Conservation (phyloP, 495 filamentous ascomycete species). For the Podospora pseudocomata region DNA sequence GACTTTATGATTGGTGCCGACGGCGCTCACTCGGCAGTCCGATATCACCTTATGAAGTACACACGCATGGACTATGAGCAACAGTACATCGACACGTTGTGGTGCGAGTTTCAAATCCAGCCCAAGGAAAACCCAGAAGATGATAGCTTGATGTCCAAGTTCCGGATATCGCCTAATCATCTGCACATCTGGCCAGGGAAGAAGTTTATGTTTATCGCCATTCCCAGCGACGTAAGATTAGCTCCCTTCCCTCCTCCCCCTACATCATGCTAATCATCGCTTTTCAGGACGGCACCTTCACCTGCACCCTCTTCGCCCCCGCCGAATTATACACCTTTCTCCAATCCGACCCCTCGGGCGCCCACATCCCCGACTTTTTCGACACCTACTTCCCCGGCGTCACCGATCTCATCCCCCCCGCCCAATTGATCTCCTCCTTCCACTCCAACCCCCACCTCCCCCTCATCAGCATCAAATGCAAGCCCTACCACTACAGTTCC, state of each 20-base stretch:
- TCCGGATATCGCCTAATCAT: constrained; percentile 80
- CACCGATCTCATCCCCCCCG: constrained; percentile 68
- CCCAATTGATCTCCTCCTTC: constrained; percentile 69
- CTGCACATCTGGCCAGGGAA: constrained; percentile 96
- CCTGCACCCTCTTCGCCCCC: constrained; percentile 88
- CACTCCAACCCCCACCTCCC: constrained; percentile 79
- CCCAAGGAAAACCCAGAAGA: constrained; percentile 25
- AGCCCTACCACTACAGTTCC: constrained; percentile 73
- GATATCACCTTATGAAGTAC: constrained; percentile 94
- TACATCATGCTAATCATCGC: neutral
- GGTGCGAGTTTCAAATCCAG: constrained; percentile 91
- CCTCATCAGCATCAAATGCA: constrained; percentile 87
- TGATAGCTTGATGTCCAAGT: constrained; percentile 52
- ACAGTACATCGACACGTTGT: constrained; percentile 92
- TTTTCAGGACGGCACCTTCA: constrained; percentile 78
- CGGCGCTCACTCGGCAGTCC: constrained; percentile 84
- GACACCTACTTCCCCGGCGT: constrained; percentile 78
- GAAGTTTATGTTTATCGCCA: constrained; percentile 96
- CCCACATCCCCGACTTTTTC: constrained; percentile 66
- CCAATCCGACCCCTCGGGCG: constrained; percentile 46
- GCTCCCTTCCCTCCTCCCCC: neutral
- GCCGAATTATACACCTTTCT: constrained; percentile 56
- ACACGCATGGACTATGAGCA: constrained; percentile 85
- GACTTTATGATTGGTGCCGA: constrained; percentile 95
- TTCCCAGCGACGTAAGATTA: constrained; percentile 63